Conservation (phyloP, 169 alveolate species). For the Plasmodium chabaudi region DNA sequence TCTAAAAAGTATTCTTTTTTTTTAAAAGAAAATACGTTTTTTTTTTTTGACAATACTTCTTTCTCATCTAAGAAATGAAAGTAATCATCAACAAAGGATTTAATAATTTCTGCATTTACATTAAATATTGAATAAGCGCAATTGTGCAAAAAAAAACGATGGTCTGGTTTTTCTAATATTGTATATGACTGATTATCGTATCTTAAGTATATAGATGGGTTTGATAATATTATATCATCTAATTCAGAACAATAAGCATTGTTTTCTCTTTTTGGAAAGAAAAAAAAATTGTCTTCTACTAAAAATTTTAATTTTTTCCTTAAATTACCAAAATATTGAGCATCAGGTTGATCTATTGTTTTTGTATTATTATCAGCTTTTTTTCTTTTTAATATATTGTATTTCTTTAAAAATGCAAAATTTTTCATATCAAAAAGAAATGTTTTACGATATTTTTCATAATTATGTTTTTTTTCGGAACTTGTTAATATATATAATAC, state of each 20-base stretch:
- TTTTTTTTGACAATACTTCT: constrained; percentile 40
- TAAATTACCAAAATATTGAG: constrained; percentile 33
- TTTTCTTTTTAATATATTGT: constrained; percentile 31
- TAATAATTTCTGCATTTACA: constrained; percentile 50
- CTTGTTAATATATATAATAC: constrained; percentile 57
- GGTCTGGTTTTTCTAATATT: constrained; percentile 70
- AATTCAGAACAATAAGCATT: constrained; percentile 39
- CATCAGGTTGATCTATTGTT: constrained; percentile 9
- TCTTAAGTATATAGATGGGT: constrained; percentile 66
- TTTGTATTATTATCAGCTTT: constrained; percentile 7
- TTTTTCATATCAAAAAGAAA: constrained; percentile 40
- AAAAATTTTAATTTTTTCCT: constrained; percentile 49
- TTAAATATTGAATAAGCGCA: constrained; percentile 72
- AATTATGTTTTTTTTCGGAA: constrained; percentile 20
- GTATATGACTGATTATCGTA: constrained; percentile 66
- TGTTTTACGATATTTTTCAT: constrained; percentile 19
- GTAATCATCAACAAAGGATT: constrained; percentile 57
- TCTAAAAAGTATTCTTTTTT: constrained; percentile 64
- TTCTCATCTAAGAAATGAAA: constrained; percentile 49
- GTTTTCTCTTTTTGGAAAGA: constrained; percentile 43
- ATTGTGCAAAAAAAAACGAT: constrained; percentile 45
- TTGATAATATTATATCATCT: constrained; percentile 39
- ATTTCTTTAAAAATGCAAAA: constrained; percentile 69
- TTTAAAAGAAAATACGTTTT: constrained; percentile 35
- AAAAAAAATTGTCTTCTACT: constrained; percentile 69